Evolutionary conservation across 176 grass and related monocot genomes (phyloP).

Genomic region (Ensete glaucum): DNA sequence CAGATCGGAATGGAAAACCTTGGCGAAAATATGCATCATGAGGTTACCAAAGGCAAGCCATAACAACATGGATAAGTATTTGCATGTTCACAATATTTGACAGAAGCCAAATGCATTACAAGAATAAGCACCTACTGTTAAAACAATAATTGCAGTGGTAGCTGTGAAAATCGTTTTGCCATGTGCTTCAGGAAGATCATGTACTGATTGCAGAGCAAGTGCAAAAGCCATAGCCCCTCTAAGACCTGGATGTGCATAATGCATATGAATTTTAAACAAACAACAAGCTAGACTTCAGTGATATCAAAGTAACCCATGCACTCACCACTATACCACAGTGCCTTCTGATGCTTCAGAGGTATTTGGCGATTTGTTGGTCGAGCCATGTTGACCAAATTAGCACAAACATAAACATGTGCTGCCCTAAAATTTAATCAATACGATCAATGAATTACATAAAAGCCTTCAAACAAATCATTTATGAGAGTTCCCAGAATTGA

Average conservation of each 20-base stretch:
- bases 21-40: neutral
- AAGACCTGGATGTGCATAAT: slow-evolving; percentile 39
- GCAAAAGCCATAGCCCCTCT: slow-evolving; percentile 99
- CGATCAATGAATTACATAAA: neutral
- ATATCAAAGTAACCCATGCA: neutral
- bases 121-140: slow-evolving; percentile 47
- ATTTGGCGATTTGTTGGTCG: slow-evolving; percentile 76
- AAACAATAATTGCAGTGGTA: slow-evolving; percentile 92
- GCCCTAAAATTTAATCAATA: slow-evolving; percentile 40
- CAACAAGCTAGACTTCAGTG: neutral
- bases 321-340: slow-evolving; percentile 98
- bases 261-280: neutral
- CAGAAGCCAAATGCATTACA: neutral
- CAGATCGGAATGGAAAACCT: too few species aligned
- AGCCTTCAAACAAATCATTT: slow-evolving; percentile 8
- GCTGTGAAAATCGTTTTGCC: slow-evolving; percentile 89
- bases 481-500: neutral
- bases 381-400: slow-evolving; percentile 73
- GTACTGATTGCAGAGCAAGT: slow-evolving; percentile 92
- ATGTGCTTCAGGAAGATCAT: slow-evolving; percentile 96
- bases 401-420: slow-evolving; percentile 90
- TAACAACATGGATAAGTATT: neutral
- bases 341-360: slow-evolving; percentile 90
- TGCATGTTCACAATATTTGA: neutral
- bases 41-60: neutral